A percentile compares a stretch with the other conserved stretches of the same genome.
Evolutionary conservation across 495 filamentous ascomycete genomes (phyloP).

Genomic region (Platismatia glauca): DNA sequence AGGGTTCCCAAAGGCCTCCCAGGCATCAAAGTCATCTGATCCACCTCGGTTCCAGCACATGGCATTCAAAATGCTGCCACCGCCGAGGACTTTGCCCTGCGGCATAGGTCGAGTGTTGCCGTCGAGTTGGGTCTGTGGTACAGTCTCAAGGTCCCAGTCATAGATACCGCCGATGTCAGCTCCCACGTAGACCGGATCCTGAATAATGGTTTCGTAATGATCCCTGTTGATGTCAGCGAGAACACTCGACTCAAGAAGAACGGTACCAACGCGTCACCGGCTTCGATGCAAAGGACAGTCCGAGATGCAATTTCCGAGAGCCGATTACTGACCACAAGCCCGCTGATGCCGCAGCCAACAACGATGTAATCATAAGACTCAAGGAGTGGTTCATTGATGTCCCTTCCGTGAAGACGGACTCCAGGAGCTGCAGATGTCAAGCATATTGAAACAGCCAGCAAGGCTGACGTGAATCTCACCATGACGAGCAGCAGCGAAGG

Average conservation of each 20-base stretch:
- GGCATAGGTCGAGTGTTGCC: constrained; percentile 26
- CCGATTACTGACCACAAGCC: constrained; percentile 29
- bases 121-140: constrained; percentile 28
- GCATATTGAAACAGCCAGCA: background rate
- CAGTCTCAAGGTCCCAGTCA: constrained; percentile 27
- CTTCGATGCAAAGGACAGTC: constrained; percentile 30
- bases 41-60: constrained; percentile 33
- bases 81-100: constrained; percentile 29
- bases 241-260: background rate
- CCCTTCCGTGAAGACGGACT: constrained; percentile 21
- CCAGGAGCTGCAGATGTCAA: constrained; percentile 4
- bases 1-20: constrained; percentile 50
- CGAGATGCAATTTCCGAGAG: constrained; percentile 27
- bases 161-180: constrained; percentile 26
- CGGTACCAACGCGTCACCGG: constrained; percentile 24
- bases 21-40: constrained; percentile 44
- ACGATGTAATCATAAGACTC: constrained; percentile 28
- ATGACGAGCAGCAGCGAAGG: background rate
- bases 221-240: constrained; percentile 19
- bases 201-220: constrained; percentile 26
- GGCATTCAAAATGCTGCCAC: constrained; percentile 29
- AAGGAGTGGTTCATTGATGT: constrained; percentile 21
- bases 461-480: background rate
- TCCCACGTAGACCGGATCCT: constrained; percentile 27
- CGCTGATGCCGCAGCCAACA: constrained; percentile 30